Evolutionary conservation across 331 rosid genomes (phyloP), one percentile per base, ranked within the genome.

Genomic region (Ulmus americana): DNA sequence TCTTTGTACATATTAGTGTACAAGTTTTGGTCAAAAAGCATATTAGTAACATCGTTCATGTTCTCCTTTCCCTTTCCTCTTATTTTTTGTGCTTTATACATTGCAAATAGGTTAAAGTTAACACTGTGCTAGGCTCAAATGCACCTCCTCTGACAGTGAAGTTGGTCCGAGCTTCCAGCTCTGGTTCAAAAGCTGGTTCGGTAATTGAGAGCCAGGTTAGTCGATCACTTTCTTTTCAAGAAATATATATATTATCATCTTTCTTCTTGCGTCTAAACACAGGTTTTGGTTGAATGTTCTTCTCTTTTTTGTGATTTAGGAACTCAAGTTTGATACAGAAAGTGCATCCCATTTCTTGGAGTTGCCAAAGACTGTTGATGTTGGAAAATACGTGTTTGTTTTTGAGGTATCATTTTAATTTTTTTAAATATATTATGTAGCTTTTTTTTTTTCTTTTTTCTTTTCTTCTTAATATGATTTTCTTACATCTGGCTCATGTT

Each of bases 101-200:
- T 70, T 75, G 45, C 58, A 56, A 81, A 72, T 84, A 94, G 99
- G 97, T 90, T 61, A 84, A 75, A 82, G 96, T 94, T 45, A 82
- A 59, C 79, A 90, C 96, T 3, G 95, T 81, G 65, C 92, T 94
- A 76, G 97, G 99, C 68, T 90, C 96, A 71, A 77, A 76, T 81
- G 90, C 92, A 46, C 97, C 99, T 52, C 85, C 85, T 69, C 72
- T 90, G 67, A 79, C 86, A 9, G 99, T 90, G 79, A 94, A 86
- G 81, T 81, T 94, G 65, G 83, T 85, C 54, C 82, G 44, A 79
- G 96, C 88, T 55, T 76, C 81, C 69, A 73, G 74, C 72, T 57
- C 84, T 71, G 83, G 71, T 73, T 84, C 90, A 41, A 86, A 87
- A 79, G 90, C 63, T 74, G 69, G 85, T 43, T 75, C 90, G 49